Evolutionary conservation across 352 stramenopile species (phyloP), one percentile per base, ranked within the genome.

Genomic region (Globisporangium nagaii): DNA sequence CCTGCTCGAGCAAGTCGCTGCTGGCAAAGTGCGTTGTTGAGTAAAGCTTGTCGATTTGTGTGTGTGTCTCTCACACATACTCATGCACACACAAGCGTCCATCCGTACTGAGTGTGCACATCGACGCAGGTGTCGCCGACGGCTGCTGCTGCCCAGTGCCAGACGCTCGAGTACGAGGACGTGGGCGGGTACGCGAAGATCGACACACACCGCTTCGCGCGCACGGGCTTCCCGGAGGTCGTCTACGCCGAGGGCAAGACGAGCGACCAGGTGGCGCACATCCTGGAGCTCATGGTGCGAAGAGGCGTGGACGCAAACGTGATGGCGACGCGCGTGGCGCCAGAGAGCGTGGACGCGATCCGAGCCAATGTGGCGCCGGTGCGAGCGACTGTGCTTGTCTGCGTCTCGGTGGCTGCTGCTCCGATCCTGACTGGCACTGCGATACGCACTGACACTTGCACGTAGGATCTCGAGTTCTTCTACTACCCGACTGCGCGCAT

Each of bases 231-330:
- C 61, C 95, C 95, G 0, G 94, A 98, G 53, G 94, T 96, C 35
- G 82, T 98, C 27, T 98, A 98, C 71, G 89, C 75, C 13, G 81
- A 97, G 68, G 92, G 89, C 24, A 98, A 98, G 66, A 97, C 86
- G 1, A 56, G 85, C 4, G 51, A 79, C 34, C 93, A 98, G 57
- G 83, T 98, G 35, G 81, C 84, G 6, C 53, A 62, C 12, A 98
- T 98, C 67, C 69, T 98, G 35, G 75, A 90, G 34, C 75, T 79
- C 40, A 97, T 98, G 89, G 75, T 86, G n/a, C 49, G 42, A 20
- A 61, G 73, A 32, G 68, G 63, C 11, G 57, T 63, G 0, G 69
- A 86, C 43, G 42, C 73, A 37, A 81, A 80, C 32, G 73, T 92
- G 19, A 91, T 96, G 71, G 88, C 86, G 19, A 95, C 88, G 24